Evolutionary conservation across 495 filamentous ascomycete genomes (phyloP), one percentile per base, ranked within the genome.

Genomic region (Haplographium delicatum): DNA sequence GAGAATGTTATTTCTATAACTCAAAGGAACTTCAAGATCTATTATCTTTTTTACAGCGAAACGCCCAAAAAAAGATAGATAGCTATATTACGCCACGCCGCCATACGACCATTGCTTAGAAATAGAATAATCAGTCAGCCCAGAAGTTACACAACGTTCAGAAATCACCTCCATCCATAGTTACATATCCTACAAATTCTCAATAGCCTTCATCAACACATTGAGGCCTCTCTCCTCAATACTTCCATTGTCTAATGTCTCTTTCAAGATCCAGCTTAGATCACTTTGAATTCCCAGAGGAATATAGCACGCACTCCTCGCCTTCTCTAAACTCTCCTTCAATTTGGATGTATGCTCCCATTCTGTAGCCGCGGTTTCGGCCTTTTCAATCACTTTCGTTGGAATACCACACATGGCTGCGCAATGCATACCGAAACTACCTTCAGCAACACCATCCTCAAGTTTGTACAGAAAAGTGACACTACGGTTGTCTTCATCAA

Each of bases 381-480:
- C 93, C 13, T 83, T 66, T 62, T 90, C 83, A 37, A 99, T 86
- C 25, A 99, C 85, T 59, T 81, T 83, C 34, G 68, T 72, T 0
- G 90, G 75, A 38, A 99, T 96, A 1, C 94, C 94, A 54, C 94
- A 99, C 93, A 97, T 99, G 28, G 86, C 80, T 1, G 94, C 94
- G 64, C 94, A 99, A 65, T 97, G 94, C 94, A 99, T 99, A 57
- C 94, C 94, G 68, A 96, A 97, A 59, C 87, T 93, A 1, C 94
- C 94, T 68, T 97, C 94, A 2, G 94, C 94, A 31, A 99, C 91
- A 6, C 94, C 94, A 18, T 86, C 78, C 68, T 97, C 94, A 0
- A 99, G 76, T 61, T 91, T 93, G 66, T 99, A 99, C 48, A 99
- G 66, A 68, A 97, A 99, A 0, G 93, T 96, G 24, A 99, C 80